Evolutionary conservation across 2,329 filamentous ascomycete species (phyloP), one percentile per base, ranked within the genome.

Genomic region (Stromatinia cepivora): DNA sequence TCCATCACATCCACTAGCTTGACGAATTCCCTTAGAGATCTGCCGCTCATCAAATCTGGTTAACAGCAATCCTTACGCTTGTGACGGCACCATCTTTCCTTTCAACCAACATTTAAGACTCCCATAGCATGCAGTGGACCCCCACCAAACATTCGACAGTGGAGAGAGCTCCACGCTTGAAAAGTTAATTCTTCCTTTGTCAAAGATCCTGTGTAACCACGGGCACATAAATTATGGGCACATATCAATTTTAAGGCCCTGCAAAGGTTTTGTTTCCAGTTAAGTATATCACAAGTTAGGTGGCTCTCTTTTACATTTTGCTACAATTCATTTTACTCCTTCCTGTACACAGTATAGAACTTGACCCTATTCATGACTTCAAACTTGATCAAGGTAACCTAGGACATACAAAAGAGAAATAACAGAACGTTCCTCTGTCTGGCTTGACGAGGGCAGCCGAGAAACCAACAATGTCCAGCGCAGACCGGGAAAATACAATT

Each of bases 191-290:
- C 4, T 50, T 50, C 1, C 3, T 20, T 20, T 50, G 13, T 50
- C 46, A 34, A 61, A 48, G 6, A 10, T 31, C 10, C 45, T 31
- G 20, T 50, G 22, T 63, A 63, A 61, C 34, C 15, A 34, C n/a
- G n/a, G n/a, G n/a, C n/a, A n/a, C n/a, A n/a, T n/a, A n/a, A n/a
- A 42, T 42, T 42, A 42, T 52, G 59, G 45, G 59, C 22, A 50
- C 25, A 52, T 20, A 20, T 6, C 2, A 22, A 63, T 13, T 36
- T 63, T 8, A 25, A 10, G 34, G 31, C 9, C 59, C 31, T n/a
- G 50, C 25, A 31, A 36, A 36, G 45, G n/a, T 36, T 22, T n/a
- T 13, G 20, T 36, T 34, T 50, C 45, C 31, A 39, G 45, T 15
- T 39, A 52, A 63, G 13, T 50, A 39, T 25, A n/a, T 52, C 22